A percentile compares a stretch with the other conserved stretches of the same genome.
phyloP scores from a whole-genome alignment of 768 basidiomycete species.

The Pulveroboletus frians region DNA sequence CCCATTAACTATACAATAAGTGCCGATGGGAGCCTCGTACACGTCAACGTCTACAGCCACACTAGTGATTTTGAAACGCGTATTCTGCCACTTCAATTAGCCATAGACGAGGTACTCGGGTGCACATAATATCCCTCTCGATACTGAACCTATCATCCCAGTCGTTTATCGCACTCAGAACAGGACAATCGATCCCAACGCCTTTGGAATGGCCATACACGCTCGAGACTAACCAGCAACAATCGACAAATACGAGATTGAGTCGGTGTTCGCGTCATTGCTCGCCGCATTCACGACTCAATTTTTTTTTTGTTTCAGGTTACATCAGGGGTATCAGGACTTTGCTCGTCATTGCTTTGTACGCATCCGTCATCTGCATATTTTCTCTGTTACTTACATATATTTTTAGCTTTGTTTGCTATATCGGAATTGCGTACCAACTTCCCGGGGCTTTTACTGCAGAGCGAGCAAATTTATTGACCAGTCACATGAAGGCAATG shows the following conservation, averaged over 20 bases:
- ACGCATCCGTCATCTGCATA: constrained; percentile 17
- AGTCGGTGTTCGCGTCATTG: constrained; percentile 35
- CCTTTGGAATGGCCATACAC: constrained; percentile 74
- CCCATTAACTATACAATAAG: constrained; percentile 65
- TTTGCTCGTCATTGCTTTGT: constrained; percentile 66
- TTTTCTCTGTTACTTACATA: not conserved
- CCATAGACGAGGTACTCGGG: constrained; percentile 55
- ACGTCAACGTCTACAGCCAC: constrained; percentile 62
- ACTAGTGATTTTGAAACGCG: constrained; percentile 63
- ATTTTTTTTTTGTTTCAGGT: constrained; percentile 33
- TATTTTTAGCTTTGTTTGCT: constrained; percentile 60
- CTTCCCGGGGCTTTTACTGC: constrained; percentile 64
- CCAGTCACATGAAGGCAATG: constrained; percentile 76
- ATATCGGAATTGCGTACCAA: constrained; percentile 72
- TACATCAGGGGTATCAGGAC: constrained; percentile 58
- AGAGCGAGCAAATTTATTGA: constrained; percentile 61
- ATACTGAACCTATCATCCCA: constrained; percentile 20
- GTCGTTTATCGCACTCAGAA: constrained; percentile 69
- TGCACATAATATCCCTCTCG: not conserved
- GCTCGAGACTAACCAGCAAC: constrained; percentile 60
- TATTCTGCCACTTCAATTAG: constrained; percentile 71
- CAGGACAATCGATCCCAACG: constrained; percentile 48
- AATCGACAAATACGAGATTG: constrained; percentile 48
- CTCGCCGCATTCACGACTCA: not conserved
- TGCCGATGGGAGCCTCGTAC: constrained; percentile 58